Evolutionary conservation across 2,329 filamentous ascomycete genomes (phyloP).

Genomic region (Aspergillus sp.): DNA sequence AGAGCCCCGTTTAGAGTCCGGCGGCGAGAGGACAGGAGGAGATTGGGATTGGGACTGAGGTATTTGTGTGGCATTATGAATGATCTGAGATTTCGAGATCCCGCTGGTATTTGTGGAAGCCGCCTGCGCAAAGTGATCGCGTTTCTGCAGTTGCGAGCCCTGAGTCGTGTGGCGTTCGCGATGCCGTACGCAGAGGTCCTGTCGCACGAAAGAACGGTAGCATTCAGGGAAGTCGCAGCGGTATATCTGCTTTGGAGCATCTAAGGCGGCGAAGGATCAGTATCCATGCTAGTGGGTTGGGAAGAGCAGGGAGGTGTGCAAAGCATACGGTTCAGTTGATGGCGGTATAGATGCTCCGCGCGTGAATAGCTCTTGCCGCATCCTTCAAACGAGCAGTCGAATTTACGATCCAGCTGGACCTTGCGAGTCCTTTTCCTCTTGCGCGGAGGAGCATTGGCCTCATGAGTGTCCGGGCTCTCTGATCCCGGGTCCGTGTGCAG

Average conservation of each 20-base stretch:
- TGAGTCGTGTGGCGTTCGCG: conserved; percentile 74
- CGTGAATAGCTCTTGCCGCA: conserved; percentile 97
- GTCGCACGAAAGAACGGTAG: conserved; percentile 84
- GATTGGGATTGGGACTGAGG: background rate
- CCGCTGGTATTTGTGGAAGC: conserved; percentile 22
- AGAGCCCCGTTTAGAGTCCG: conserved; percentile 9
- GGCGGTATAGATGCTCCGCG: conserved; percentile 93
- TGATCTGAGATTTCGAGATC: conserved; percentile 17
- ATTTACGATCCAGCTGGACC: conserved; percentile 53
- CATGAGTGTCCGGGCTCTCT: conserved; percentile 16
- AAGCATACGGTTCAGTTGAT: conserved; percentile 84
- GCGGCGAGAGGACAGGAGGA: conserved; percentile 11
- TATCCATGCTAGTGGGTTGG: conserved; percentile 6
- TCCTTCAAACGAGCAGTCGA: conserved; percentile 78
- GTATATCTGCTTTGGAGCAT: conserved; percentile 93
- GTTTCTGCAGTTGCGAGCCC: conserved; percentile 52
- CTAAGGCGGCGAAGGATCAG: conserved; percentile 42
- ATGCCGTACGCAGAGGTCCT: conserved; percentile 86
- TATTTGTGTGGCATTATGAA: conserved; percentile 21
- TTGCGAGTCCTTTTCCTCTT: conserved; percentile 42
- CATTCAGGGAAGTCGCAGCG: conserved; percentile 91
- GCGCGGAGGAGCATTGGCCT: conserved; percentile 13
- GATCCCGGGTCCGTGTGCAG: conserved; percentile 13
- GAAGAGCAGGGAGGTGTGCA: background rate
- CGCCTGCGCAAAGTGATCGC: conserved; percentile 45